Evolutionary conservation across 2,329 filamentous ascomycete species (phyloP), one percentile per base, ranked within the genome.

Genomic region (Arthrobotrys musiformis): DNA sequence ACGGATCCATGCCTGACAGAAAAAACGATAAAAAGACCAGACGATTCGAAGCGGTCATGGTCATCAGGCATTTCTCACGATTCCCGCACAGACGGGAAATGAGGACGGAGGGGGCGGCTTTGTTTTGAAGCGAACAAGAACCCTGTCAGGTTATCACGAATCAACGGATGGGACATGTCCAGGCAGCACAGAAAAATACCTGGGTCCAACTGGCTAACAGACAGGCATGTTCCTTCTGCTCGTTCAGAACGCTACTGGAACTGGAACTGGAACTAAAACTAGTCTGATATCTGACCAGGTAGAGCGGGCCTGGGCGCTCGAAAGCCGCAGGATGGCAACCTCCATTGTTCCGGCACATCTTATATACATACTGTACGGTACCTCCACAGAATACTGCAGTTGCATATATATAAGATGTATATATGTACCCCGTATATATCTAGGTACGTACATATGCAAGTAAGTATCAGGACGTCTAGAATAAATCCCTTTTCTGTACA

Each of bases 111-210:
- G 69, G 44, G 37, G 72, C 64, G 72, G 63, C 63, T 76, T 76
- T 70, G 72, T 76, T 76, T n/a, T 76, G 72, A 73, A 76, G 64
- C 72, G 72, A 76, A 66, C 66, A 35, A 26, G 58, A 76, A 76
- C 64, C 72, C 72, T 69, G 72, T 40, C 15, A 17, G 44, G n/a
- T n/a, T 56, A 70, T 76, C 72, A 66, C 72, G 64, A 62, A 50
- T 28, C n/a, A n/a, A n/a, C n/a, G n/a, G n/a, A n/a, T n/a, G n/a
- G n/a, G n/a, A 19, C n/a, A 48, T 26, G 60, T 15, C 60, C 60
- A 48, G 60, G 42, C 42, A 64, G 40, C 60, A 48, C 60, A 24
- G 5, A 33, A 4, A 33, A 4, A 33, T 9, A 33, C 30, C n/a
- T n/a, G n/a, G n/a, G n/a, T n/a, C n/a, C n/a, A n/a, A n/a, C n/a